Conservation (phyloP, 2,329 filamentous ascomycete species). For the Endothia cerciana region DNA sequence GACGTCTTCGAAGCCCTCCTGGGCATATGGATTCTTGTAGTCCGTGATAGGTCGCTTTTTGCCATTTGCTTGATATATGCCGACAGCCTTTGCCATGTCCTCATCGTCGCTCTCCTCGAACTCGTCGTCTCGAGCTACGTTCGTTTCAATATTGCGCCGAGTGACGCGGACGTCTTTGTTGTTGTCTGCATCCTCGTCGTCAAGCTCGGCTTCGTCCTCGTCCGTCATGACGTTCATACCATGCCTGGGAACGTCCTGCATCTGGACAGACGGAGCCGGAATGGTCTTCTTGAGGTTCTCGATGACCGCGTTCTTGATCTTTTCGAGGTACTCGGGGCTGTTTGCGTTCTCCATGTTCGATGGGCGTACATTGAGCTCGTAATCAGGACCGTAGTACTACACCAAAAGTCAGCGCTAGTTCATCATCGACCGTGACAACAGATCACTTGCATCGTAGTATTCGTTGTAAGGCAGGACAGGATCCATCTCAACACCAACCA, state of each 20-base stretch:
- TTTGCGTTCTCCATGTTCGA: constrained; percentile 93
- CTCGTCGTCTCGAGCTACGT: constrained; percentile 75
- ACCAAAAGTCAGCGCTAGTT: constrained; percentile 27
- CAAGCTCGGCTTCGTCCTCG: constrained; percentile 67
- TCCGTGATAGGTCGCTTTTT: constrained; percentile 57
- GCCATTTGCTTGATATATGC: constrained; percentile 60
- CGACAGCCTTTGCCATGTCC: constrained; percentile 74
- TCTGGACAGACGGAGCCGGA: constrained; percentile 86
- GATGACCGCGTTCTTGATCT: constrained; percentile 78
- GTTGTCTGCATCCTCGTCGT: constrained; percentile 79
- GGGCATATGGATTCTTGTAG: constrained; percentile 50
- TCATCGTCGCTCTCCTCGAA: constrained; percentile 90
- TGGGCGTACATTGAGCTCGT: constrained; percentile 85
- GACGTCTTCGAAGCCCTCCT: constrained; percentile 42
- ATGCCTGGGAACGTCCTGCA: constrained; percentile 74
- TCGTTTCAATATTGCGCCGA: constrained; percentile 80
- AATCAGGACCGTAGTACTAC: constrained; percentile 90
- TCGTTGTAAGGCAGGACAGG: constrained; percentile 92
- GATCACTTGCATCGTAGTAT: constrained; percentile 74
- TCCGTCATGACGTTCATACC: constrained; percentile 64
- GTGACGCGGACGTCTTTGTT: constrained; percentile 84
- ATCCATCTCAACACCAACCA: constrained; percentile 82
- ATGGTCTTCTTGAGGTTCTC: constrained; percentile 88
- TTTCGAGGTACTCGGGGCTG: constrained; percentile 77
- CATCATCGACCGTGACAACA: not conserved